Evolutionary conservation across 495 filamentous ascomycete species (phyloP).

Genomic region (Jackrogersella minutella): DNA sequence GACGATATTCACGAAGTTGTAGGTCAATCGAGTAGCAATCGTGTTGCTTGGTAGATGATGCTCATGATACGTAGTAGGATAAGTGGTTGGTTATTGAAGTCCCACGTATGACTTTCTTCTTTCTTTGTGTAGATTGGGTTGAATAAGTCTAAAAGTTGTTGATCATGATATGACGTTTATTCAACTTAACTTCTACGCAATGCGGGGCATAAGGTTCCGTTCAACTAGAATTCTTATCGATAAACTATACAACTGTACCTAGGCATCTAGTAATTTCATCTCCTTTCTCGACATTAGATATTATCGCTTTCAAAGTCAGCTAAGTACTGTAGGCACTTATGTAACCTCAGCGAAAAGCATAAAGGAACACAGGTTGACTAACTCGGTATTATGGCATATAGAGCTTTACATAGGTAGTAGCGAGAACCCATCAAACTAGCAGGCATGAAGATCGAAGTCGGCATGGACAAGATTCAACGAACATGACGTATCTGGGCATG

Average conservation of each 20-base stretch:
- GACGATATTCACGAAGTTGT: neutral
- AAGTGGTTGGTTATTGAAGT: neutral
- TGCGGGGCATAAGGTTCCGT: slow-evolving; percentile 26
- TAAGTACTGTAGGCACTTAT: too few relatives aligned
- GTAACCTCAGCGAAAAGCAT: too few relatives aligned
- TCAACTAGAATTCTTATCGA: slow-evolving; percentile 16
- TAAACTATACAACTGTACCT: slow-evolving; percentile 6
- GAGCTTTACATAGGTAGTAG: too few relatives aligned
- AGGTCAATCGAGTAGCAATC: neutral
- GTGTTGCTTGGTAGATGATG: neutral
- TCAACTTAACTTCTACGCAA: slow-evolving; percentile 26
- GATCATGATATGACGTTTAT: slow-evolving; percentile 20
- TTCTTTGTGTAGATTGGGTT: neutral
- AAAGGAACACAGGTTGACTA: too few relatives aligned
- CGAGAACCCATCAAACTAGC: too few relatives aligned
- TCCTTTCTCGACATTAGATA: too few relatives aligned
- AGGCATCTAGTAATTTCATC: too few relatives aligned
- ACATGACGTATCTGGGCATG: neutral
- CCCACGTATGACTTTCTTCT: neutral
- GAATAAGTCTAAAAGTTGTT: too few relatives aligned
- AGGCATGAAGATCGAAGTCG: neutral
- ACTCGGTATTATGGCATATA: too few relatives aligned
- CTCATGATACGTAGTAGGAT: neutral
- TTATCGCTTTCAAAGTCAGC: too few relatives aligned
- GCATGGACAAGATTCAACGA: neutral